These are phyloP conservation scores for Arxiozyma slooffiae DNA, from an alignment of 1,139 yeast genomes.

Conservation along the genomic window DNA sequence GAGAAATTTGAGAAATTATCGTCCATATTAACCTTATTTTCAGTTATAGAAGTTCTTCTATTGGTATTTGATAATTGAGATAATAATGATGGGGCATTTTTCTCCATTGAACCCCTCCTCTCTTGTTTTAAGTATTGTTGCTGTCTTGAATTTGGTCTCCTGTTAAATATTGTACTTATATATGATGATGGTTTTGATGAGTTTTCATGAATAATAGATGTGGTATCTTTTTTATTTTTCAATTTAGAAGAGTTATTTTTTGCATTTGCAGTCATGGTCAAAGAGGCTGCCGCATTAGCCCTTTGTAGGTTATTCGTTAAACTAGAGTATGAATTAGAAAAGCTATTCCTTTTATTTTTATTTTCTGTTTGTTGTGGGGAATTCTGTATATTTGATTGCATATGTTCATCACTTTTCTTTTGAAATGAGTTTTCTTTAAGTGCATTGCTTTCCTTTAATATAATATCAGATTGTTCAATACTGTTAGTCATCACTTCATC, in stretches of 20 bases:
- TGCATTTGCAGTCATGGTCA: conserved; percentile 6
- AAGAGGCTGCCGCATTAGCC: conserved; percentile 7
- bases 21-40: conserved; percentile 1
- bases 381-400: neutral
- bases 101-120: neutral
- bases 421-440: neutral
- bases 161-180: conserved; percentile 2
- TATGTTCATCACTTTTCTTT: neutral
- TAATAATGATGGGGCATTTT: conserved; percentile 1
- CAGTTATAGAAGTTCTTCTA: conserved; percentile 5
- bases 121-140: neutral
- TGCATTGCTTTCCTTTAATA: neutral
- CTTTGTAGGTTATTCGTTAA: conserved; percentile 24
- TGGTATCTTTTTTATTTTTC: neutral
- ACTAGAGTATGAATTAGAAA: conserved; percentile 26
- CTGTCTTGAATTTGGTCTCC: conserved; percentile 1
- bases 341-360: conserved; percentile 10
- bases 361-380: neutral
- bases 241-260: neutral
- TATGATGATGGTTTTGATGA: conserved; percentile 4
- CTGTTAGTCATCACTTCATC: neutral
- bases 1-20: conserved; percentile 30
- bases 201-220: neutral
- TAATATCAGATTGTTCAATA: neutral
- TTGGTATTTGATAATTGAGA: conserved; percentile 4